These are phyloP conservation scores for Cucurbita pepo DNA, from an alignment of 306 rosid genomes.

Conservation along the genomic window DNA sequence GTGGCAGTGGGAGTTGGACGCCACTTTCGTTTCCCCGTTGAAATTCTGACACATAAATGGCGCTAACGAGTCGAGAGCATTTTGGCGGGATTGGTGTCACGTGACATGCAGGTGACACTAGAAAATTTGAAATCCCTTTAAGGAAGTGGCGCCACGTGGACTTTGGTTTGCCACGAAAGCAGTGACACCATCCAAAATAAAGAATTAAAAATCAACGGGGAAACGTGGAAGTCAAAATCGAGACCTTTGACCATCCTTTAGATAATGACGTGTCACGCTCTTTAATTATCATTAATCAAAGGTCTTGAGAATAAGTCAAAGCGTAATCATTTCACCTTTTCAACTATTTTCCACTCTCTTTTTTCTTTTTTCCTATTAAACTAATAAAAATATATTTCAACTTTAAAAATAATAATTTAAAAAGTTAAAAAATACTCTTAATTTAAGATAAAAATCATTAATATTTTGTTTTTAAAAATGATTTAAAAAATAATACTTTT, in stretches of 20 bases:
- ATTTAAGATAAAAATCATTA: too few species aligned
- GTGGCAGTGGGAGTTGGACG: neutral
- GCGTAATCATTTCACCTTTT: neutral
- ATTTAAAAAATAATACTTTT: too few species aligned
- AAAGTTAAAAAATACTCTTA: too few species aligned
- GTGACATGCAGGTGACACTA: constrained; percentile 1
- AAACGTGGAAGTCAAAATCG: neutral
- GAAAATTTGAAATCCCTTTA: neutral
- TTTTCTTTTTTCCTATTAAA: neutral
- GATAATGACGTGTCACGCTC: neutral
- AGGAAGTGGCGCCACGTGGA: neutral
- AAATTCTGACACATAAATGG: neutral
- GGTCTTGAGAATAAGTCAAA: neutral
- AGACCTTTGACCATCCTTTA: neutral
- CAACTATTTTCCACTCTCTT: neutral
- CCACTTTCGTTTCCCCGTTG: neutral
- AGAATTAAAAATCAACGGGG: neutral
- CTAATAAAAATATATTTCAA: too few species aligned
- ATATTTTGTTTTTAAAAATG: too few species aligned
- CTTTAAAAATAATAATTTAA: too few species aligned
- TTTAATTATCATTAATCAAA: neutral
- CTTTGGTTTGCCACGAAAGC: neutral
- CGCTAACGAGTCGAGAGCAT: neutral
- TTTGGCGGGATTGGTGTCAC: constrained; percentile 7
- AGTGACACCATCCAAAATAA: neutral